Conservation (phyloP, 2,329 filamentous ascomycete species). For the Hansfordia pulvinata region DNA sequence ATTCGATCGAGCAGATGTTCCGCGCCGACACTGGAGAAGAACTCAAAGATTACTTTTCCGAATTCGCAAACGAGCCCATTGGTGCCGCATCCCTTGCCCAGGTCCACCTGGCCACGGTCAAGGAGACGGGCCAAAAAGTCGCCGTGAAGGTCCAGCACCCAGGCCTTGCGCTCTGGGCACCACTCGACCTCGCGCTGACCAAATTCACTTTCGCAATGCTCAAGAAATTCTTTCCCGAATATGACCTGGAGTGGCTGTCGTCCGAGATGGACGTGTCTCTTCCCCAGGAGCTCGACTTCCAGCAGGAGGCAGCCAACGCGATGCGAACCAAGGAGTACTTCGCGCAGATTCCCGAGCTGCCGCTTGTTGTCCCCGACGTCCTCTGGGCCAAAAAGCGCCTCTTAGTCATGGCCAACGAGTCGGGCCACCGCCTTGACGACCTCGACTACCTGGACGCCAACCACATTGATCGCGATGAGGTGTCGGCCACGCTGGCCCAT, state of each 20-base stretch:
- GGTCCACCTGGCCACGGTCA: constrained; percentile 78
- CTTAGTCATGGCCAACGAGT: constrained; percentile 87
- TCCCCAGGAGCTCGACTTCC: constrained; percentile 84
- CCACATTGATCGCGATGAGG: constrained; percentile 86
- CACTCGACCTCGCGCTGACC: constrained; percentile 75
- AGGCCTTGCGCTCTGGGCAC: constrained; percentile 75
- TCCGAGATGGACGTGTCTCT: constrained; percentile 85
- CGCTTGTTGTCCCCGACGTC: constrained; percentile 78
- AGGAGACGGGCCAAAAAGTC: constrained; percentile 70
- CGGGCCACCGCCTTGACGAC: constrained; percentile 79
- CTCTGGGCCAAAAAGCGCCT: constrained; percentile 83
- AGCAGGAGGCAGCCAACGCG: constrained; percentile 75
- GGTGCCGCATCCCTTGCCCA: constrained; percentile 91
- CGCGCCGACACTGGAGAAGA: constrained; percentile 65
- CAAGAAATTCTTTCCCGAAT: constrained; percentile 91
- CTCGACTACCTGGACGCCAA: constrained; percentile 74
- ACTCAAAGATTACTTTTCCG: constrained; percentile 72
- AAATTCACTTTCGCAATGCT: constrained; percentile 79
- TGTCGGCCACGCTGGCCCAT: constrained; percentile 75
- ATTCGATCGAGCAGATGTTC: constrained; percentile 82
- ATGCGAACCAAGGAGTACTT: constrained; percentile 72
- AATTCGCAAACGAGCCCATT: constrained; percentile 69
- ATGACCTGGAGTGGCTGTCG: constrained; percentile 92
- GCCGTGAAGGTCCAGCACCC: constrained; percentile 97
- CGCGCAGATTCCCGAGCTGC: constrained; percentile 55